Base-by-base conservation (phyloP, 139 green algal species). In the Tetradesmus obliquus region DNA sequence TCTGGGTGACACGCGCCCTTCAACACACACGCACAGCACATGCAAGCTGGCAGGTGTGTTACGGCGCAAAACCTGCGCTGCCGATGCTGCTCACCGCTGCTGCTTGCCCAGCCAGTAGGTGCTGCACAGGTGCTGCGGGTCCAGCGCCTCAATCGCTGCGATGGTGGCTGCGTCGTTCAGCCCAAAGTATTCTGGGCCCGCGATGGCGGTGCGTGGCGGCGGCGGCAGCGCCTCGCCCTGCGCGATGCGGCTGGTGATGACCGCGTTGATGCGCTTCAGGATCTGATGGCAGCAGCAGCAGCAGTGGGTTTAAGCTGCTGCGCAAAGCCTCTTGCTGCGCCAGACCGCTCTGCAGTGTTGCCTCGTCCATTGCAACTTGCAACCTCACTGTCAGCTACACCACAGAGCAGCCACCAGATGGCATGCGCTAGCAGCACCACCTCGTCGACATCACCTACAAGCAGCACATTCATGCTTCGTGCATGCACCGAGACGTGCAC, bases 141-240 rank as follows among this genome's bases (percentile, higher is more conserved):
- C 97, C 88, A 98, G 93, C 12, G 93, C 94, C 94, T 99, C 97
- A 13, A 99, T 97, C 45, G 92, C 94, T 53, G 93, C 94, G 32
- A 91, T 76, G 55, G 76, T 86, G 57, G 55, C 32, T 3, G 91
- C 91, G 93, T 98, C 95, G 91, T 98, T 98, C 66, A 99, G 92
- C 8, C 97, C 97, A 96, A 99, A 99, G 95, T 99, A 99, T 91
- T 99, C 97, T n/a, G 97, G 97, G 0, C 97, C 97, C 0, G 97
- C 97, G 58, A 99, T 99, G 86, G 97, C 97, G 24, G 97, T 99
- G 94, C 97, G 98, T 66, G 97, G 97, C 0, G 97, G 96, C 20
- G 97, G 96, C 0, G 97, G 97, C 89, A 99, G 94, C 58, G 97
- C 90, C 93, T 99, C 97, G 17, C 97, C 97, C 6, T 93, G 93